Percentiles rank a stretch among this genome's conserved stretches.
Evolutionary conservation across 768 basidiomycete genomes (phyloP).

Genomic region (Paxillus ammoniavirescens): DNA sequence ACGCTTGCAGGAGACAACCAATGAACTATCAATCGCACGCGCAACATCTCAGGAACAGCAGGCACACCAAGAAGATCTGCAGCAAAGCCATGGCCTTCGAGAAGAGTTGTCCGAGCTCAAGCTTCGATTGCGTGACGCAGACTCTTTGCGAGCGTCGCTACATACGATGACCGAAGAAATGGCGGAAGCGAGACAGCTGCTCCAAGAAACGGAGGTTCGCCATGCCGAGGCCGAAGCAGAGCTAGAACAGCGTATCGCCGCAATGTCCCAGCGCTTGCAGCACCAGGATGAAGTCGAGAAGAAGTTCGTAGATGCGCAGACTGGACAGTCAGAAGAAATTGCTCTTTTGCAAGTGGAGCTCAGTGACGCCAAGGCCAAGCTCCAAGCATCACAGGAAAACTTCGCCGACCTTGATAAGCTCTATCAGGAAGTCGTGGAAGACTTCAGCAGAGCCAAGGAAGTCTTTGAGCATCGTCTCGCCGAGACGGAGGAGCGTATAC

Average conservation of each 20-base stretch:
- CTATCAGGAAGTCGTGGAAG: conserved; percentile 22
- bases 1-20: background rate
- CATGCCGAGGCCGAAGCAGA: conserved; percentile 32
- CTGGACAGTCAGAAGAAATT: conserved; percentile 16
- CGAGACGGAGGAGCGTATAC: conserved; percentile 19
- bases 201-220: conserved; percentile 33
- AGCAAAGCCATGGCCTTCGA: background rate
- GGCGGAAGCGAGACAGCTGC: conserved; percentile 32
- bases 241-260: conserved; percentile 29
- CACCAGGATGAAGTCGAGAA: conserved; percentile 11
- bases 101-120: conserved; percentile 3
- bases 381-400: conserved; percentile 20
- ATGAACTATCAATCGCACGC: conserved; percentile 4
- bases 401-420: conserved; percentile 26
- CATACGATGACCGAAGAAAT: conserved; percentile 34
- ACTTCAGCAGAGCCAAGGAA: conserved; percentile 23
- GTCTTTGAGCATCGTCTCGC: conserved; percentile 33
- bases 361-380: conserved; percentile 20
- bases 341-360: conserved; percentile 24
- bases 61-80: background rate
- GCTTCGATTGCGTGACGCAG: conserved; percentile 24
- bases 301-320: conserved; percentile 7
- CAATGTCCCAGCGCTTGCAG: conserved; percentile 16
- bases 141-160: conserved; percentile 39
- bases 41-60: conserved; percentile 5